Evolutionary conservation across 257 asterid genomes (phyloP).

Genomic region (Nicotiana tabacum): DNA sequence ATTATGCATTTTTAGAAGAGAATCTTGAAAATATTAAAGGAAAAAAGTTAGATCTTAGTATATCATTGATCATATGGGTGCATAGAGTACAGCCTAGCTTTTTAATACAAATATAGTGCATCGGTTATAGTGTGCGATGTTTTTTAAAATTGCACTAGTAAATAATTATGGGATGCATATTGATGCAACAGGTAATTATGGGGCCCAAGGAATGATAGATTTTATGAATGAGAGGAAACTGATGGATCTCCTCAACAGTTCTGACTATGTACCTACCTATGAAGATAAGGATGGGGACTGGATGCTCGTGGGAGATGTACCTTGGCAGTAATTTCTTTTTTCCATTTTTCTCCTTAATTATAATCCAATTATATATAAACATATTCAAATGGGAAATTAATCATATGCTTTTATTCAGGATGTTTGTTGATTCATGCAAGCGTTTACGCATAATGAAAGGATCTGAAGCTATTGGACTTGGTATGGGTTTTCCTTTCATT

Average conservation of each 20-base stretch:
- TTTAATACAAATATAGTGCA: background rate
- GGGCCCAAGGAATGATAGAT: constrained; percentile 47
- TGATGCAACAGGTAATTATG: constrained; percentile 31
- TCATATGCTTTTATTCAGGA: constrained; percentile 15
- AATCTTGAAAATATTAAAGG: background rate
- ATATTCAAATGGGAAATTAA: background rate
- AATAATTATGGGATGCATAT: background rate
- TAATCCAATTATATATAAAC: no score
- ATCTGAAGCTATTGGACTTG: constrained; percentile 53
- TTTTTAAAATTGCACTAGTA: background rate
- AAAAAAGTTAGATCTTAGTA: background rate
- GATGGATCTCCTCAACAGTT: constrained; percentile 46
- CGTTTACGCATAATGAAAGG: constrained; percentile 50
- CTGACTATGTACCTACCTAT: constrained; percentile 51
- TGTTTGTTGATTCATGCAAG: constrained; percentile 51
- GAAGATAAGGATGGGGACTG: constrained; percentile 62
- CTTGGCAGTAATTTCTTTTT: constrained; percentile 41
- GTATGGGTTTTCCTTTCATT: constrained; percentile 10
- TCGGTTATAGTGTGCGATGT: background rate
- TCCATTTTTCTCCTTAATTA: background rate
- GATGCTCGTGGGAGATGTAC: constrained; percentile 62
- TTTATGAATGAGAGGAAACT: constrained; percentile 48
- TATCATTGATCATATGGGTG: background rate
- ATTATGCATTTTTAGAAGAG: background rate
- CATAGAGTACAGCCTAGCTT: background rate